Evolutionary conservation across 371 early-diverging fungal genomes (phyloP), one percentile per base, ranked within the genome.

Genomic region (Vairimorpha necatrix): DNA sequence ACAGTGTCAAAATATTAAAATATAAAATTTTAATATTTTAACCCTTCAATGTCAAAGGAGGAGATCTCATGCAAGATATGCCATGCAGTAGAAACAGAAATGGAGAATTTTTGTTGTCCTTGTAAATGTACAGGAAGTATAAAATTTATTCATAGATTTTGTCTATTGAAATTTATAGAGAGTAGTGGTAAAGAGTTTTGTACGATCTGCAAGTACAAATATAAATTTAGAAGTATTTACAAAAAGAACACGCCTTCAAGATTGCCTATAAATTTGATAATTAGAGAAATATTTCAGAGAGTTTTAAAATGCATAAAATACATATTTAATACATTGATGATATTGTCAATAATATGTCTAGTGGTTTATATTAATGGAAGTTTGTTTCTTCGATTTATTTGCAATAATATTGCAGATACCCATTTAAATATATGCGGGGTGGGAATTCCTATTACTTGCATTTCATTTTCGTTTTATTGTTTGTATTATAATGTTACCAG

Each of bases 51-150:
- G 66, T 33, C 33, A 24, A 7, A 38, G 1, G 20, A 50, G 33
- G 60, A 71, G 30, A 62, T 34, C 3, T 24, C 22, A 18, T 84
- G 84, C 58, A 77, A 76, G 36, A 82, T 84, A 20, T 84, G 84
- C 53, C 70, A 72, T 26, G 72, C 26, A 0, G 58, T 20, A 20
- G 76, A 69, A 3, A 24, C 34, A 13, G 58, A 66, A 53, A 72
- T 71, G 14, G 75, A 78, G 2, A 48, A 53, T 14, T 60, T 80
- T 13, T 46, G 14, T 20, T 39, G 6, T 13, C 82, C 82, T 1
- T 84, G 84, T 60, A 76, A 76, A 53, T 84, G 84, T 68, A 65
- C 46, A 42, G 83, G 81, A 67, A 67, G 75, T 39, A 42, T 82
- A 26, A 73, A 79, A 42, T 79, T 72, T 56, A 77, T 80, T 16